phyloP scores from a whole-genome alignment of 192 early-diverging fungal species.

The Gigaspora rosea region DNA sequence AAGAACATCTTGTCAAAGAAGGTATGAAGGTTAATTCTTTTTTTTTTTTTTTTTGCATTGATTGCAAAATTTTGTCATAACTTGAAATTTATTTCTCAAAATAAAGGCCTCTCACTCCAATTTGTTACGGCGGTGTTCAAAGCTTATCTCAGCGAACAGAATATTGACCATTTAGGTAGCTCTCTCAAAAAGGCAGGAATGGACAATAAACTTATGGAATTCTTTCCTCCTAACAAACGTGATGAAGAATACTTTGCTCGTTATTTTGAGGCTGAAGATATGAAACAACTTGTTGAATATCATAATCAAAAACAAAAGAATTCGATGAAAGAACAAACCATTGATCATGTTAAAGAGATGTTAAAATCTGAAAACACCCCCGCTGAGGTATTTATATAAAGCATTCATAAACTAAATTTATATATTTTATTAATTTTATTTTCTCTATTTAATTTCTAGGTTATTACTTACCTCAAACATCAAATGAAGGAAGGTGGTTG shows the following conservation, averaged over 20 bases:
- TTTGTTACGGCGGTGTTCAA: conserved; percentile 86
- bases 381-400: conserved; percentile 51
- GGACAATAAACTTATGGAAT: conserved; percentile 76
- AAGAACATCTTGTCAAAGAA: conserved; percentile 95
- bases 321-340: conserved; percentile 65
- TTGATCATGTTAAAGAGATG: conserved; percentile 60
- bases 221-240: conserved; percentile 92
- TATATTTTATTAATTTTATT: background rate
- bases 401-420: background rate
- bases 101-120: conserved; percentile 70
- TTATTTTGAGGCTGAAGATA: conserved; percentile 91
- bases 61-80: background rate
- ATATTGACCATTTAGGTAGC: conserved; percentile 73
- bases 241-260: conserved; percentile 84
- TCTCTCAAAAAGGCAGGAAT: conserved; percentile 71
- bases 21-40: conserved; percentile 39
- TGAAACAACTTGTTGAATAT: conserved; percentile 85
- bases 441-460: conserved; percentile 41
- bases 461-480: conserved; percentile 64
- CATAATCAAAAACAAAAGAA: conserved; percentile 72
- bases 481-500: conserved; percentile 68
- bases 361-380: conserved; percentile 55
- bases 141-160: conserved; percentile 75
- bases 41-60: background rate
- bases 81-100: background rate